Base-by-base conservation (phyloP, 768 basidiomycete species). In the Phaeotremella fagi region DNA sequence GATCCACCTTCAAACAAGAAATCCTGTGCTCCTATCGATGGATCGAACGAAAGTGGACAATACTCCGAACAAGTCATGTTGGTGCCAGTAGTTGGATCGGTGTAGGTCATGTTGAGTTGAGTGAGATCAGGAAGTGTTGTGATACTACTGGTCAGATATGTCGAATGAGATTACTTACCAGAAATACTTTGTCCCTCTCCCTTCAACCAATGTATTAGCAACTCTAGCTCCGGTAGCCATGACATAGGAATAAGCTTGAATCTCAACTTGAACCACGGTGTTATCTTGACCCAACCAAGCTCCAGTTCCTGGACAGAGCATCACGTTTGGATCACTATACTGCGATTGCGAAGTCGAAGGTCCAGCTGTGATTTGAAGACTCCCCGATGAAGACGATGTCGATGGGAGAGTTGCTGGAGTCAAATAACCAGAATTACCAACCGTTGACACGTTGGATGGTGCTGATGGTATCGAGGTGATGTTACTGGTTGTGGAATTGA, bases 111-210 rank as follows among this genome's bases (percentile, higher is more conserved):
- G 3, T 81, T 80, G 71, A 85, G 85, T 12, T 89, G 82, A 4
- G 79, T 79, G 73, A 95, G 91, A 73, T 94, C 87, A 0, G 95
- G 95, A 55, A 97, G 84, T 28, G 91, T 84, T 1, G 86, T 85
- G 36, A 92, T 77, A 64, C 92, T 94, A 50, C 11, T 27, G n/a
- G 24, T 26, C 24, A 15, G 20, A 7, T 28, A 29, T 20, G 24
- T 29, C 18, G 23, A 42, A 24, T 43, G 28, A 25, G 35, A 7
- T 54, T 6, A 4, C 82, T 49, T 73, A 92, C 92, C 81, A 86
- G 76, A 99, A 99, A 3, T 78, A 80, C n/a, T 83, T 87, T 1
- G 94, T 94, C 36, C 90, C 86, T 61, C 87, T 84, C 48, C 84
- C 81, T 46, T 79, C 75, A 58, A 84, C 79, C 74, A 94, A 88